Evolutionary conservation across 2,329 filamentous ascomycete species (phyloP), one percentile per base, ranked within the genome.

Genomic region (Immersiporthe knoxdaviesiana): DNA sequence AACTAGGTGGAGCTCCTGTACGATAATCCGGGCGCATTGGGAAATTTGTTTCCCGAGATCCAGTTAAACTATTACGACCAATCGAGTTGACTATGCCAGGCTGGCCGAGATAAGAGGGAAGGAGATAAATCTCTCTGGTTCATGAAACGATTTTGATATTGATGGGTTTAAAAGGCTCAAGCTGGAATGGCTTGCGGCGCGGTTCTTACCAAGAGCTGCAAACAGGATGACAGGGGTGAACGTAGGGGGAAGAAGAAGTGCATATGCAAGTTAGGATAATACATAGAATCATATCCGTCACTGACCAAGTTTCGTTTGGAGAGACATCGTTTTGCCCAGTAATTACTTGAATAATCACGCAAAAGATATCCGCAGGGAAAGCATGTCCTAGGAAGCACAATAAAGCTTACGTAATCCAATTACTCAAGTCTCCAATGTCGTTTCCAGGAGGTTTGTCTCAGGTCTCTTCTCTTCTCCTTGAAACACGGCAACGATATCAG

Each of bases 401-500:
- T 35, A 35, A 47, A 8, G 44, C 44, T 47, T 47, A 47, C 44
- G 7, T 47, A 47, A 47, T 47, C 18, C 2, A 21, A 47, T n/a
- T n/a, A n/a, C 18, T n/a, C 18, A n/a, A n/a, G 44, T n/a, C 6
- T n/a, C 18, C 44, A 21, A 10, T 18, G 18, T n/a, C 18, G 18
- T 7, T 21, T 47, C 18, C 18, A 47, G 44, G 18, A 0, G 50
- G n/a, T 16, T 16, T 16, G 50, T 30, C 52, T 24, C 58, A 39
- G 58, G 32, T 37, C n/a, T 21, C 27, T 32, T 24, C 32, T 60
- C 27, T 18, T 14, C 44, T 59, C 63, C 63, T 44, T 65, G 35
- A 65, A 56, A 56, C 63, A 58, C 32, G 16, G 58, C 32, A 54
- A 27, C 44, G 41, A 63, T 63, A 52, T n/a, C 50, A 24, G 5